Percentiles rank a stretch among this genome's conserved stretches.
phyloP scores from a whole-genome alignment of 1,284 basidiomycete genomes.

The Ceratobasidium sp. region DNA sequence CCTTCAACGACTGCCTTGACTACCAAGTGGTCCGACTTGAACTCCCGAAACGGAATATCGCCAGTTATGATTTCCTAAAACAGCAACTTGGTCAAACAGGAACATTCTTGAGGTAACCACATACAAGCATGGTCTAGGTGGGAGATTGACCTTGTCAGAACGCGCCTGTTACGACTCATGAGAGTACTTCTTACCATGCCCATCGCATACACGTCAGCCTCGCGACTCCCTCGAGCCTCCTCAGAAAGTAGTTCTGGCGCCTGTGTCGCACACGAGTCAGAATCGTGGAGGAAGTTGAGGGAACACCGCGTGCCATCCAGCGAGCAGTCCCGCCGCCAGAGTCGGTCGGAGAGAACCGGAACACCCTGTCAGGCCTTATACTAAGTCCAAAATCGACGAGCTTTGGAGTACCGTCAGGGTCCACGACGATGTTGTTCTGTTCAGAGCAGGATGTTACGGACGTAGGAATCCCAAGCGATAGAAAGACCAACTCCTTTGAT shows the following conservation, averaged over 20 bases:
- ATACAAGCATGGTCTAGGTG: not conserved
- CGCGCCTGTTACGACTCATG: too few relatives aligned
- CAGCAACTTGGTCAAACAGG: not conserved
- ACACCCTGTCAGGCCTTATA: not conserved
- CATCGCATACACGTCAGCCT: too few relatives aligned
- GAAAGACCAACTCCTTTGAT: slow-evolving; percentile 3
- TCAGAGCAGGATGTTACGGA: not conserved
- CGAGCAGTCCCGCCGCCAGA: not conserved
- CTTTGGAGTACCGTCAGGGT: not conserved
- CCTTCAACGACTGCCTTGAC: not conserved
- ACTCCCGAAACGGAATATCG: not conserved
- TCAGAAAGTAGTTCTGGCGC: not conserved
- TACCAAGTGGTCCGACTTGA: not conserved
- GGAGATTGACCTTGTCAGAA: too few relatives aligned
- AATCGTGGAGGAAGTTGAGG: not conserved
- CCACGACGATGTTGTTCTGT: slow-evolving; percentile 8
- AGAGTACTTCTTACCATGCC: not conserved
- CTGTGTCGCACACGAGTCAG: not conserved
- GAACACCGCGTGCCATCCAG: not conserved
- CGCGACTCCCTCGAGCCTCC: not conserved
- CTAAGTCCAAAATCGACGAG: slow-evolving; percentile 9
- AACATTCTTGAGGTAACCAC: not conserved
- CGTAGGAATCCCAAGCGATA: too few relatives aligned
- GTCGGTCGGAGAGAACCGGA: not conserved
- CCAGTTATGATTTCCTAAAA: slow-evolving; percentile 9